Evolutionary conservation across 1,284 basidiomycete genomes (phyloP), one percentile per base, ranked within the genome.

Genomic region (Phylloporus sp.): DNA sequence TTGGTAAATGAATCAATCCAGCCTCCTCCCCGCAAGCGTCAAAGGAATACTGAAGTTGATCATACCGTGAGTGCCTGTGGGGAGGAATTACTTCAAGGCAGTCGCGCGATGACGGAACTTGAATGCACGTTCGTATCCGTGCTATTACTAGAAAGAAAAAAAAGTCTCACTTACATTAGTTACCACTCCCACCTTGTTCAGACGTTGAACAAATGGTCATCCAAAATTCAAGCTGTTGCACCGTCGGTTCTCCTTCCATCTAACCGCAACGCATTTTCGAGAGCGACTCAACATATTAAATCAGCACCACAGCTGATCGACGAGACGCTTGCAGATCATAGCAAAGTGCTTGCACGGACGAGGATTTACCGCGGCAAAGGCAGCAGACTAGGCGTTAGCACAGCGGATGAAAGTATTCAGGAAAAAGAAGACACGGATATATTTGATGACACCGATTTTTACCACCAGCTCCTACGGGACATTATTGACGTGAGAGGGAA

Each of bases 381-480:
- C 27, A 70, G 69, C 57, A 83, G 83, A 71, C 78, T 89, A 25
- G 86, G 85, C 17, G 17, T 35, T 35, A 25, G 15, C n/a, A 29
- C 79, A 11, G 65, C 78, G 12, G 70, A 72, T 45, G 72, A 75
- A 52, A 74, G 73, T 15, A 72, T 71, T 19, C 74, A 71, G 23
- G 80, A 81, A 37, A 81, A 80, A 11, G 81, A 82, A 58, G 85
- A 89, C 67, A 66, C 71, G 4, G 88, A 93, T 66, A 76, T 91
- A 20, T 96, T 94, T 76, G 94, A 97, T 72, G 96, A 98, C 78
- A 92, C 92, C 12, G 94, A 95, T 75, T 96, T 95, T 77, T 98
- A 98, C 78, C 94, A 96, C 76, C 90, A 94, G 68, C 82, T 98
- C 58, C 82, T 98, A 60, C 86, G 95, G 58, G 95, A 97, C 78